These are phyloP conservation scores for Thinopyrum elongatum DNA, from an alignment of 176 grass and related monocot species.

Conservation along the genomic window DNA sequence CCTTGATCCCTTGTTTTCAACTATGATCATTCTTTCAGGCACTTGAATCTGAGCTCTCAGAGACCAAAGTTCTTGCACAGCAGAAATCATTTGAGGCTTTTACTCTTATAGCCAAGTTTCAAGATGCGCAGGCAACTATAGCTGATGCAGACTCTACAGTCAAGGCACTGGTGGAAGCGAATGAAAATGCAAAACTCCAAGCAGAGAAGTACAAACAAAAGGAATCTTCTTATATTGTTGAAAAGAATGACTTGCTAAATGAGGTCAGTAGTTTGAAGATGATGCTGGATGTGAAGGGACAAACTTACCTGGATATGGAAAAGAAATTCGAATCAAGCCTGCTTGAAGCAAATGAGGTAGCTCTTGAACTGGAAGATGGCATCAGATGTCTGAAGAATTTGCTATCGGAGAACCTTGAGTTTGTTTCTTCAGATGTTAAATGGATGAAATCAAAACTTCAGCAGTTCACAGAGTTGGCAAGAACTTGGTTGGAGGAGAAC, in stretches of 20 bases:
- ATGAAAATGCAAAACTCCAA: conserved; percentile 64
- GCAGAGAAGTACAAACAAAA: conserved; percentile 49
- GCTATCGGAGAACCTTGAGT: conserved; percentile 57
- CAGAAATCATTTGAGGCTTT: conserved; percentile 82
- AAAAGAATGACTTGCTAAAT: conserved; percentile 49
- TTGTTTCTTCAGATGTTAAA: conserved; percentile 65
- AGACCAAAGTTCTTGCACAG: conserved; percentile 56
- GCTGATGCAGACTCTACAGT: conserved; percentile 71
- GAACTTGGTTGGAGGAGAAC: conserved; percentile 73
- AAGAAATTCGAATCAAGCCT: conserved; percentile 51
- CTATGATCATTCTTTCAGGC: conserved; percentile 44
- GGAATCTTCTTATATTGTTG: conserved; percentile 48
- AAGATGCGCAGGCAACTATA: conserved; percentile 83
- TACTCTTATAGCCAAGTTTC: conserved; percentile 63
- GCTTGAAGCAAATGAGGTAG: conserved; percentile 53
- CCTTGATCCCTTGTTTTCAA: background rate
- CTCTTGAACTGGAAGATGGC: conserved; percentile 64
- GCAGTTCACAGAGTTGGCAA: conserved; percentile 40
- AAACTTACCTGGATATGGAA: conserved; percentile 52
- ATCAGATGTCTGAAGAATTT: conserved; percentile 49
- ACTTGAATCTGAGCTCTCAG: conserved; percentile 59
- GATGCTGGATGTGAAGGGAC: conserved; percentile 53
- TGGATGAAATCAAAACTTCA: conserved; percentile 67
- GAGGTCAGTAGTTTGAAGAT: conserved; percentile 52
- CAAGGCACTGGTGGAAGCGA: conserved; percentile 66